Percentiles rank a stretch among this genome's conserved stretches.
phyloP scores from a whole-genome alignment of 768 basidiomycete species.

The Amyloporia xantha region DNA sequence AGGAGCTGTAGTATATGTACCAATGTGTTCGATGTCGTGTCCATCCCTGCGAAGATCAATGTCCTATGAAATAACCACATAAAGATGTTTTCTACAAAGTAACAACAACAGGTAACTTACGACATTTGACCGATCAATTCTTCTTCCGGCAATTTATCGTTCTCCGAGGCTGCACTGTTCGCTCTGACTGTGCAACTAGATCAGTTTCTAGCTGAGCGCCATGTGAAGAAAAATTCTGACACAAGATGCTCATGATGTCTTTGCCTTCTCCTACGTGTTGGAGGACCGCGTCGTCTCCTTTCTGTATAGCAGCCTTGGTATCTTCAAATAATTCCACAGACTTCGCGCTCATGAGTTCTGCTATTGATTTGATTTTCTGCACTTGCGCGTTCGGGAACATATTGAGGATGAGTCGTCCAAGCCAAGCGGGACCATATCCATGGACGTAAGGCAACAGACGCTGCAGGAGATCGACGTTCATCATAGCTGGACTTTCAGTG shows the following conservation, averaged over 20 bases:
- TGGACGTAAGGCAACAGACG: background rate
- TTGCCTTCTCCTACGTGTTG: conserved; percentile 14
- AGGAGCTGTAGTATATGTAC: conserved; percentile 16
- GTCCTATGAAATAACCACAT: background rate
- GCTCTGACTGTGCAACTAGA: conserved; percentile 14
- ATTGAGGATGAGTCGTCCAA: background rate
- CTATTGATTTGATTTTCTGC: conserved; percentile 8
- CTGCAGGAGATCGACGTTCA: background rate
- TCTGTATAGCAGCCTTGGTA: conserved; percentile 7
- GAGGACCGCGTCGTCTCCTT: conserved; percentile 10
- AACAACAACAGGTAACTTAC: conserved; percentile 1
- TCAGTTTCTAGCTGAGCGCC: background rate
- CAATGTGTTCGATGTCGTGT: conserved; percentile 20
- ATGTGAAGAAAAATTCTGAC: background rate
- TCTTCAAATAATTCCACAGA: conserved; percentile 11
- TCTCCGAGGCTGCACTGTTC: conserved; percentile 7
- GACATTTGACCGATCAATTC: conserved; percentile 10
- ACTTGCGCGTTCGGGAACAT: conserved; percentile 9
- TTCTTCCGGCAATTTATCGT: conserved; percentile 8
- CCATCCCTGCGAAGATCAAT: conserved; percentile 18
- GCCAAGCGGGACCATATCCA: background rate
- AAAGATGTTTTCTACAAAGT: background rate
- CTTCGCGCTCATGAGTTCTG: conserved; percentile 5
- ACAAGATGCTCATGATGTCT: conserved; percentile 16
- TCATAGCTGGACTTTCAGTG: background rate